Conservation (phyloP, 1,284 basidiomycete species). For the Malassezia yamatoensis region DNA sequence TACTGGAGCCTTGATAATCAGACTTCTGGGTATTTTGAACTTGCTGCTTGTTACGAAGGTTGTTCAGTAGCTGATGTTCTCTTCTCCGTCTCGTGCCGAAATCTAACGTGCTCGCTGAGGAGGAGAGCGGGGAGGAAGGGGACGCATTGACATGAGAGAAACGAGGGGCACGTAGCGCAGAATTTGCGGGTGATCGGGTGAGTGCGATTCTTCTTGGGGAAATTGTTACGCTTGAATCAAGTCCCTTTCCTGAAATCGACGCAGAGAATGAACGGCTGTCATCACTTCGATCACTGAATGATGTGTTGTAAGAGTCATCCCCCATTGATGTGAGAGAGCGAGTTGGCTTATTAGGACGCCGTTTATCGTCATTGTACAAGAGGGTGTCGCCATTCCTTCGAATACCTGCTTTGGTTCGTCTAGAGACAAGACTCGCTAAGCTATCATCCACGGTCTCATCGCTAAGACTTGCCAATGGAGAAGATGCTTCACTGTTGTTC, state of each 20-base stretch:
- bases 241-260: neutral
- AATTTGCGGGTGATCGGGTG: conserved; percentile 3
- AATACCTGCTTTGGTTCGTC: neutral
- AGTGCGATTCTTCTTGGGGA: conserved; percentile 6
- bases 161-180: neutral
- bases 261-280: conserved; percentile 10
- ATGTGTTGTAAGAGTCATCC: conserved; percentile 11
- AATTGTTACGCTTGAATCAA: neutral
- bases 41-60: too few relatives aligned
- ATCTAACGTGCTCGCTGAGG: conserved; percentile 2
- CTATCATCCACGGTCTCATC: conserved; percentile 18
- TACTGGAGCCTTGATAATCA: neutral
- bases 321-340: neutral
- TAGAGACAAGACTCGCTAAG: conserved; percentile 11
- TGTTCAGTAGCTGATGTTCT: conserved; percentile 5
- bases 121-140: conserved; percentile 1
- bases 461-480: conserved; percentile 1
- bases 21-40: neutral
- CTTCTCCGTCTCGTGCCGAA: conserved; percentile 6
- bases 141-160: neutral
- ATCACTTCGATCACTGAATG: conserved; percentile 9
- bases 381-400: neutral
- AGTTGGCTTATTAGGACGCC: neutral
- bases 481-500: neutral
- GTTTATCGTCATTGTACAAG: conserved; percentile 10